Conservation (phyloP, 305 asterid genomes). For the Fraxinus ornus region DNA sequence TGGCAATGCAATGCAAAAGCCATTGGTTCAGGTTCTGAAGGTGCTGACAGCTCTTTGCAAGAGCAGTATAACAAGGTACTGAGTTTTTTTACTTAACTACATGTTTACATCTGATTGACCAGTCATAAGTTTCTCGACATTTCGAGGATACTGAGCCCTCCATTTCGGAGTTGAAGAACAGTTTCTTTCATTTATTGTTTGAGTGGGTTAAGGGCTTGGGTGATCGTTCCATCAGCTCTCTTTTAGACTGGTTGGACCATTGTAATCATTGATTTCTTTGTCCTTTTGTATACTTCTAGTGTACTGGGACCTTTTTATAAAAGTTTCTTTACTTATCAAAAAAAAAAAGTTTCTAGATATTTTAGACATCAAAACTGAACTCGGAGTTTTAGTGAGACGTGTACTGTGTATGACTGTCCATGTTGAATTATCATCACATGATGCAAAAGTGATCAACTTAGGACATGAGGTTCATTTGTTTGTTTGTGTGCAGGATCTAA, state of each 20-base stretch:
- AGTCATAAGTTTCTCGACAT: too few species aligned
- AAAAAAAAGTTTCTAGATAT: not conserved
- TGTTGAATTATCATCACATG: not conserved
- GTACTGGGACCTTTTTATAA: too few species aligned
- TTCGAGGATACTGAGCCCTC: too few species aligned
- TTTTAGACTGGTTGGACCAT: too few species aligned
- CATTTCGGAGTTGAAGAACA: too few species aligned
- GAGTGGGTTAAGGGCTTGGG: too few species aligned
- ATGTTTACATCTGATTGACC: not conserved
- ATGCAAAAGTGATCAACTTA: not conserved
- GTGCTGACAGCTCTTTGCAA: constrained; percentile 94
- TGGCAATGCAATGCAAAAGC: constrained; percentile 98
- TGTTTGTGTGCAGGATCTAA: constrained; percentile 52
- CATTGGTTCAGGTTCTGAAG: constrained; percentile 94
- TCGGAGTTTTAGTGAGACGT: not conserved
- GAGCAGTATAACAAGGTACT: constrained; percentile 82
- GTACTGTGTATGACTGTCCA: not conserved
- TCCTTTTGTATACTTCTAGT: too few species aligned
- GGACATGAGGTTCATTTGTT: not conserved
- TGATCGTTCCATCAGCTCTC: too few species aligned
- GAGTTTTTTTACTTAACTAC: not conserved
- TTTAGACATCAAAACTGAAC: not conserved
- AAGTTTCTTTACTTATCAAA: too few species aligned
- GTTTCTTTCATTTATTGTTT: too few species aligned
- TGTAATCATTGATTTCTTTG: too few species aligned